These are phyloP conservation scores for Schizochytrium sp. DNA, from an alignment of 108 stramenopile genomes.

Conservation along the genomic window DNA sequence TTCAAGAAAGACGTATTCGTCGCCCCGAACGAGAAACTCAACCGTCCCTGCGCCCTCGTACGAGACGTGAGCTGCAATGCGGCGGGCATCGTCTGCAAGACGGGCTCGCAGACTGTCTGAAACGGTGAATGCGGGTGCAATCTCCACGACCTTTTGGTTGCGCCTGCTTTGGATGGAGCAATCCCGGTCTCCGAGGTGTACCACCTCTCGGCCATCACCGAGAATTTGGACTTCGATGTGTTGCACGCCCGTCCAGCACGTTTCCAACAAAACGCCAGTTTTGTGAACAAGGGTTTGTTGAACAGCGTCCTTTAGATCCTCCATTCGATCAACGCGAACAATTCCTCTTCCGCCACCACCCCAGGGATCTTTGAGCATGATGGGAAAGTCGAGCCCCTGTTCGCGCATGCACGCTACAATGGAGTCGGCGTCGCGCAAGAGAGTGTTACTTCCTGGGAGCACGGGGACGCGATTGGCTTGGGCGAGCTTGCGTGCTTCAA, in stretches of 20 bases:
- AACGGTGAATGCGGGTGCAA: constrained; percentile 75
- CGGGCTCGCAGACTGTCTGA: constrained; percentile 50
- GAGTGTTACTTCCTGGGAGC: constrained; percentile 73
- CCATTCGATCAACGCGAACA: constrained; percentile 60
- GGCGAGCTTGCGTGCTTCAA: constrained; percentile 71
- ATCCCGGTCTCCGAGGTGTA: constrained; percentile 91
- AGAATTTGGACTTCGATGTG: constrained; percentile 93
- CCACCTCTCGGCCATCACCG: constrained; percentile 79
- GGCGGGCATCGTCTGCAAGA: constrained; percentile 49
- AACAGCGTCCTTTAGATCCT: constrained; percentile 64
- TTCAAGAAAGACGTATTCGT: constrained; percentile 78
- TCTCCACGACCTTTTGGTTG: constrained; percentile 93
- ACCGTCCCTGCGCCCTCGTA: constrained; percentile 93
- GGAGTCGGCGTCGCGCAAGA: constrained; percentile 63
- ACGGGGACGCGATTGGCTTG: constrained; percentile 71
- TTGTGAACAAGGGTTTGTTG: constrained; percentile 17
- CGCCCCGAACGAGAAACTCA: constrained; percentile 83
- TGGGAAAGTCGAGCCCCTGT: constrained; percentile 63
- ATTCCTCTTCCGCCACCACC: constrained; percentile 95
- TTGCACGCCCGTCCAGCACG: constrained; percentile 72
- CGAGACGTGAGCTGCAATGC: constrained; percentile 56
- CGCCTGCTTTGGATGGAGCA: constrained; percentile 82
- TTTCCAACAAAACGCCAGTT: constrained; percentile 67
- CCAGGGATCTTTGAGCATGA: constrained; percentile 91
- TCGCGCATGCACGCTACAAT: constrained; percentile 65